Base-by-base conservation (phyloP, 768 basidiomycete species). In the Solioccasus polychromus region DNA sequence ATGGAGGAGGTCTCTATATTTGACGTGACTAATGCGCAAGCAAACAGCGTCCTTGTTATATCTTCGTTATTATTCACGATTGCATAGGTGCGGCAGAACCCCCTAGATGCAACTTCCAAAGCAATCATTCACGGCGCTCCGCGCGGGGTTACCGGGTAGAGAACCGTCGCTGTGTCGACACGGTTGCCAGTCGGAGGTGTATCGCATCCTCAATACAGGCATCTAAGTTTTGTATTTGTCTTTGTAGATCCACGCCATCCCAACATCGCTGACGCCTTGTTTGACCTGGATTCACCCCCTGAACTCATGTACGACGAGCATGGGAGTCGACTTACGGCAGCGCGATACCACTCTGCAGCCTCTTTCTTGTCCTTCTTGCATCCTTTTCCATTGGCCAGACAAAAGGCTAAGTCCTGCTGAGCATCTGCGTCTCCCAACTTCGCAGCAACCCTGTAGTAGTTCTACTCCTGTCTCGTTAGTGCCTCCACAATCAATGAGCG, bases 241-340 rank as follows among this genome's bases (percentile, higher is more conserved):
- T 66, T 94, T 94, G 71, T 88, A 89, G 51, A 92, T 92, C 90
- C 90, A 92, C 2, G 88, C 88, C 36, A 92, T 75, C 19, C 90
- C 90, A 51, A 92, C 74, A 56, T 88, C 85, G 59, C 89, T 92
- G 43, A 71, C 77, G 17, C 89, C 89, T 62, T 91, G 90, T 14
- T 71, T 71, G 24, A 75, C 79, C 78, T 81, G 24, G 8, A 41
- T 34, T 40, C 29, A 46, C 5, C 23, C 25, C 3, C 48, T 46
- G 25, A 59, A 42, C 35, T 31, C 24, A 35, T 8, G 19, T 19
- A 25, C 30, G 6, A 26, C 22, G 10, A 24, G 12, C 3, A 44
- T 6, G 18, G 15, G 18, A 30, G 10, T 34, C 1, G 6, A 72
- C 80, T 64, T 53, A 87, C 83, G 19, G 92, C 92, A n/a, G 80